phyloP scores from a whole-genome alignment of 2,329 filamentous ascomycete species.

The Atkinsonella texensis region DNA sequence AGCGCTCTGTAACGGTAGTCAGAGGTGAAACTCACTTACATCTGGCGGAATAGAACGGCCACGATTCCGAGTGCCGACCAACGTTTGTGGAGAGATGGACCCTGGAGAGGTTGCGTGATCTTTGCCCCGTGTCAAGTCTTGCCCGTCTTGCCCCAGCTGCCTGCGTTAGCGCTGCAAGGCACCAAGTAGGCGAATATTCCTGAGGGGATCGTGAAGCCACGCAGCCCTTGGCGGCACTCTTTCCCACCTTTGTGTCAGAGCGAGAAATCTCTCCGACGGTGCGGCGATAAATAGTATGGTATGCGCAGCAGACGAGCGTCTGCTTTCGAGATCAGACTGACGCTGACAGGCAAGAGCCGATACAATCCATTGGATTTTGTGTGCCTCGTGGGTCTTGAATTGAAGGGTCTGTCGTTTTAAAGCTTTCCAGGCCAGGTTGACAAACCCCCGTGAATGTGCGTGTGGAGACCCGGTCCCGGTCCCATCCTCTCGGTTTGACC shows the following conservation, averaged over 20 bases:
- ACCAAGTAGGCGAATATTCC: neutral
- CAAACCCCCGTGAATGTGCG: neutral
- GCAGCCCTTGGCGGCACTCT: neutral
- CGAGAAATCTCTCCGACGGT: neutral
- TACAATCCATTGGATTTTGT: neutral
- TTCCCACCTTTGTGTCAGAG: neutral
- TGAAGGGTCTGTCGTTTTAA: neutral
- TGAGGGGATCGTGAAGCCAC: slow-evolving; percentile 9
- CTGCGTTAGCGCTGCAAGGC: neutral
- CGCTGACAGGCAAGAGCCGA: neutral
- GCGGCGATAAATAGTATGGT: neutral
- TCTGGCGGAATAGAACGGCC: neutral
- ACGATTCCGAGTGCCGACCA: slow-evolving; percentile 1
- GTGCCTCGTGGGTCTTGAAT: slow-evolving; percentile 3
- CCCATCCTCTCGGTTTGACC: neutral
- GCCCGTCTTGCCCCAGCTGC: neutral
- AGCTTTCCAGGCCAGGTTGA: neutral
- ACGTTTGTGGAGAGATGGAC: slow-evolving; percentile 3
- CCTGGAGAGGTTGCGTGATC: slow-evolving; percentile 11
- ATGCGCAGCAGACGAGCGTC: neutral
- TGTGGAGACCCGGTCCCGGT: neutral
- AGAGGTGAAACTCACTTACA: neutral
- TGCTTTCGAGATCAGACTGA: neutral
- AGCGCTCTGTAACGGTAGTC: neutral
- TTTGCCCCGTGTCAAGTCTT: slow-evolving; percentile 2